These are phyloP conservation scores for Ceratocystis harringtonii DNA, from an alignment of 2,329 filamentous ascomycete genomes.

Conservation along the genomic window DNA sequence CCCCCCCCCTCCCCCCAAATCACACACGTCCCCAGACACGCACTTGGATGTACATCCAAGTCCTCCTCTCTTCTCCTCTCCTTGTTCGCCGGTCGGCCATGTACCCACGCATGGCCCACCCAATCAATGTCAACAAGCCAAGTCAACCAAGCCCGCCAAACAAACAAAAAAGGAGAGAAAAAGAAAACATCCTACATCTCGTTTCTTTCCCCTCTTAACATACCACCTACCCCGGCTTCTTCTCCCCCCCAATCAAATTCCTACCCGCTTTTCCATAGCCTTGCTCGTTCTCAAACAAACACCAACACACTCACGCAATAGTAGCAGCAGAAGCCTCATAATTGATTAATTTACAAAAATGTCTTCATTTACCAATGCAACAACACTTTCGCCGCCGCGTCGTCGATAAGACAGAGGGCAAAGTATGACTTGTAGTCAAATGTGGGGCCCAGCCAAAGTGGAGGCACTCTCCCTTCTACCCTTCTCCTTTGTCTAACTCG, in stretches of 20 bases:
- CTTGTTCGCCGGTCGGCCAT: too few species aligned
- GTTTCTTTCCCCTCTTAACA: too few species aligned
- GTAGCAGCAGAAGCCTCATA: too few species aligned
- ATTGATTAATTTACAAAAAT: too few species aligned
- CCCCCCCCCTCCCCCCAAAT: too few species aligned
- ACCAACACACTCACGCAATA: too few species aligned
- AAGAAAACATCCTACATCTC: conserved; percentile 7
- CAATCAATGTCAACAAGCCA: not conserved
- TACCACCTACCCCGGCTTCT: not conserved
- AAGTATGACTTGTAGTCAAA: not conserved
- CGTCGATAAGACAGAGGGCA: not conserved
- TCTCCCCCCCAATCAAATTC: not conserved
- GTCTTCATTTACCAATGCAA: not conserved
- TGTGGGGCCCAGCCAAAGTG: not conserved
- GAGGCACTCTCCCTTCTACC: not conserved
- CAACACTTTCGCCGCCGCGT: not conserved
- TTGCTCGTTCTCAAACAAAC: not conserved
- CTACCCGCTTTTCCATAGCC: not conserved
- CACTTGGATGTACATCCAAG: too few species aligned
- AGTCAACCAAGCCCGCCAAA: not conserved
- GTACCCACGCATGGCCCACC: not conserved
- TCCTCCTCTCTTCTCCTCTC: too few species aligned
- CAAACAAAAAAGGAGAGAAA: conserved; percentile 1
- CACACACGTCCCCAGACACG: too few species aligned
- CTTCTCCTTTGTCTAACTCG: too few species aligned